Base-by-base conservation (phyloP, 306 rosid species). In the Canavalia gladiata region DNA sequence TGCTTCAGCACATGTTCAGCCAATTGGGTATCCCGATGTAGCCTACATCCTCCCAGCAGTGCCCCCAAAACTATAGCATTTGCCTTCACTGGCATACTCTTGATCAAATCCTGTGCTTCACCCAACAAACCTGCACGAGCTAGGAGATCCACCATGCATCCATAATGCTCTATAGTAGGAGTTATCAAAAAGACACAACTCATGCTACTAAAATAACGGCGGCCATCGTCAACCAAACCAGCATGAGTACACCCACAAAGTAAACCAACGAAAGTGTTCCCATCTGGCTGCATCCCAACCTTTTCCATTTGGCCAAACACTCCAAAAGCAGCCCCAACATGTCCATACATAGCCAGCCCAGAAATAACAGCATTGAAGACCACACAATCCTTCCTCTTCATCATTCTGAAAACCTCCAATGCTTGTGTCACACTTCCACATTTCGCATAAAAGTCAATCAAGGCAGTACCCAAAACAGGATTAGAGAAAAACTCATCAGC, bases 211-310 rank as follows among this genome's bases (percentile, higher is more conserved):
- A 92, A 91, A 88, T 81, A 92, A 28, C 45, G 77, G 18, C 86
- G 94, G 13, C 95, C 97, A 43, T 89, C 94, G 11, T 82, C 84
- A 63, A 91, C 92, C 57, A 91, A 83, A 81, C 94, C 95, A 9
- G 94, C 90, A 83, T 92, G 94, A 77, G 90, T 87, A 78, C 97
- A 91, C 50, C 87, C 95, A 72, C 92, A 91, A 39, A 92, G 95
- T 70, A 92, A 76, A 50, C 94, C 91, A 59, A 90, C 81, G 8
- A 89, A 92, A 43, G 95, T 92, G 80, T 89, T 91, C 60, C 69
- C 92, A 81, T 88, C 87, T 13, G 92, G 94, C 60, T 2, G 81
- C 80, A 87, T 79, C 31, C 92, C 93, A 71, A 12, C 68, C 84
- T 92, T 92, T 72, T 49, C 87, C 88, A 92, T 85, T 81, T 83